These are phyloP conservation scores for Globisporangium recalcitrans DNA, from an alignment of 352 stramenopile genomes.

Conservation along the genomic window DNA sequence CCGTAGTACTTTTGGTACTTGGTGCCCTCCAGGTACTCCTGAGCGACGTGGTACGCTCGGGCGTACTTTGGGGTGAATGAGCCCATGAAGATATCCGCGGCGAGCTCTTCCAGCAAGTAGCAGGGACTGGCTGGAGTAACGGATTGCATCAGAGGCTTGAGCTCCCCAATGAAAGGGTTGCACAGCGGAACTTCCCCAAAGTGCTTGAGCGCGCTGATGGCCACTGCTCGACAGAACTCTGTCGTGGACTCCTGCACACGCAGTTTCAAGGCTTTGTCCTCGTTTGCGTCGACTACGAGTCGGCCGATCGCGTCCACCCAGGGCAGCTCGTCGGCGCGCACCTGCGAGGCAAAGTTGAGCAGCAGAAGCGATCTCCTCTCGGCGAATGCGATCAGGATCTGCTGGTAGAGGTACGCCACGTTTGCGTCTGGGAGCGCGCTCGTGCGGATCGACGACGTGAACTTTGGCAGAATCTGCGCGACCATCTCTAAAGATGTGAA, in stretches of 20 bases:
- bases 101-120: slow-evolving; percentile 16
- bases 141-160: not conserved
- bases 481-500: slow-evolving; percentile 15
- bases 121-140: slow-evolving; percentile 1
- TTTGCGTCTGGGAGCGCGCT: slow-evolving; percentile 5
- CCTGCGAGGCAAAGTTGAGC: slow-evolving; percentile 17
- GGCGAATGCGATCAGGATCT: slow-evolving; percentile 19
- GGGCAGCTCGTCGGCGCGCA: slow-evolving; percentile 12
- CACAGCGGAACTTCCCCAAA: slow-evolving; percentile 2
- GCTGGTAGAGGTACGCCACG: slow-evolving; percentile 17
- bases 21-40: slow-evolving; percentile 9
- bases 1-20: slow-evolving; percentile 21
- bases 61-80: slow-evolving; percentile 16
- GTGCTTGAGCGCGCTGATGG: not conserved
- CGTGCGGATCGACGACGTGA: not conserved
- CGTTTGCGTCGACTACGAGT: not conserved
- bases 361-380: slow-evolving; percentile 17
- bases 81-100: slow-evolving; percentile 23
- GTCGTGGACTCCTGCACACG: not conserved
- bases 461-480: slow-evolving; percentile 1
- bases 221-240: slow-evolving; percentile 1
- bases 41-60: not conserved
- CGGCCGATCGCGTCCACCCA: slow-evolving; percentile 13
- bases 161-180: slow-evolving; percentile 18
- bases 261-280: not conserved